Base-by-base conservation (phyloP, 495 filamentous ascomycete genomes). In the Penicillium riverlandense region DNA sequence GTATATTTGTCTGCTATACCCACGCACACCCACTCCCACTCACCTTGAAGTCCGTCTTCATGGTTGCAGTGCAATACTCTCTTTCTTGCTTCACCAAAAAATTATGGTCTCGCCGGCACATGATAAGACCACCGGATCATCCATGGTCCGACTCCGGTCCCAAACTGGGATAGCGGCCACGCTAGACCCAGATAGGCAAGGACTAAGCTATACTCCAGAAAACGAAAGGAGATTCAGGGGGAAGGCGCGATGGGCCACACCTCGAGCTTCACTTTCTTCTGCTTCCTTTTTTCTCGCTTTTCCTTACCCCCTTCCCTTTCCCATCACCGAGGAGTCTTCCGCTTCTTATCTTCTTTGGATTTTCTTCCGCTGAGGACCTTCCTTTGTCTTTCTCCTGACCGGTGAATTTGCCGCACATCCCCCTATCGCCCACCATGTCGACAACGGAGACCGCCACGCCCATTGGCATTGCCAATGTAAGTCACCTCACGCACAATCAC, bases 391-490 rank as follows among this genome's bases (percentile, higher is more conserved):
- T 22, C 22, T 22, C 22, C 22, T 22, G 22, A 22, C 22, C 22
- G 22, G 22, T 22, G 22, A 47, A 48, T 50, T 48, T 37, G 41
- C 49, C 36, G 39, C 47, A 43, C 42, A 48, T 39, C 31, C 39
- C 61, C 43, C 55, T 52, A 52, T 48, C 55, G 13, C 39, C 44
- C 72, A 80, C 63, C 66, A 90, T 90, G 86, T 70, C 81, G 57
- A 82, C 84, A 61, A 82, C 80, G 53, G 90, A 95, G 70, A 86
- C 85, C 63, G 84, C 86, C 49, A 86, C 87, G 61, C 89, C 88
- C 59, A 97, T 97, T 86, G 91, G 91, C 77, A 97, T 98, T 85
- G 92, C 92, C 79, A 98, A 98, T 76, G 82, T 85, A 69, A 70
- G 82, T 76, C 2, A 22, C 22, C 0, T 22, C 22, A 22, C 22